Percentiles rank a stretch among this genome's conserved stretches.
phyloP scores from a whole-genome alignment of 345 rosid species.

The Citrus mangshanensis region DNA sequence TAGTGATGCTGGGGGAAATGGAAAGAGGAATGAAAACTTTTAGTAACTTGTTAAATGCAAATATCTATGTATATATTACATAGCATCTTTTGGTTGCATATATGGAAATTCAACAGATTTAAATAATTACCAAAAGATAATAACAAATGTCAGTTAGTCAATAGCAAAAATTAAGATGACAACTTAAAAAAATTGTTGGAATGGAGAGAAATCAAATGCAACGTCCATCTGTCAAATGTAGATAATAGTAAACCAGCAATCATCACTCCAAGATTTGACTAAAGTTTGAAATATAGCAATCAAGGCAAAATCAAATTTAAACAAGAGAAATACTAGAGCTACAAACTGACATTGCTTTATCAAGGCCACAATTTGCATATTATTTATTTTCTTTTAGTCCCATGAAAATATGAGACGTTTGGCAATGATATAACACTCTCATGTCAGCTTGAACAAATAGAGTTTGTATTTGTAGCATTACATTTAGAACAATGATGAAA shows the following conservation, averaged over 20 bases:
- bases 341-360: background rate
- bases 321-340: background rate
- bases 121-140: background rate
- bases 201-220: background rate
- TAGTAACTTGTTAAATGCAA: background rate
- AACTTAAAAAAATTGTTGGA: background rate
- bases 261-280: background rate
- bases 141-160: background rate
- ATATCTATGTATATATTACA: background rate
- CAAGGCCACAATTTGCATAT: background rate
- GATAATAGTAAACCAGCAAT: background rate
- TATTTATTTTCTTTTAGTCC: background rate
- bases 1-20: constrained; percentile 43
- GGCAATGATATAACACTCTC: background rate
- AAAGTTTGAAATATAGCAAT: background rate
- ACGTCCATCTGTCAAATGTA: background rate
- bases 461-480: background rate
- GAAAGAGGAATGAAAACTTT: background rate
- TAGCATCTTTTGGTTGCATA: background rate
- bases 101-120: background rate
- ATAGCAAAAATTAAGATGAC: background rate
- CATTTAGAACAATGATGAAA: background rate
- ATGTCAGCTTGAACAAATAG: background rate
- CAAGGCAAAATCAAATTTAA: background rate
- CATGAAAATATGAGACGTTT: background rate